Evolutionary conservation across 495 filamentous ascomycete genomes (phyloP), one percentile per base, ranked within the genome.

Genomic region (Talaromyces liani): DNA sequence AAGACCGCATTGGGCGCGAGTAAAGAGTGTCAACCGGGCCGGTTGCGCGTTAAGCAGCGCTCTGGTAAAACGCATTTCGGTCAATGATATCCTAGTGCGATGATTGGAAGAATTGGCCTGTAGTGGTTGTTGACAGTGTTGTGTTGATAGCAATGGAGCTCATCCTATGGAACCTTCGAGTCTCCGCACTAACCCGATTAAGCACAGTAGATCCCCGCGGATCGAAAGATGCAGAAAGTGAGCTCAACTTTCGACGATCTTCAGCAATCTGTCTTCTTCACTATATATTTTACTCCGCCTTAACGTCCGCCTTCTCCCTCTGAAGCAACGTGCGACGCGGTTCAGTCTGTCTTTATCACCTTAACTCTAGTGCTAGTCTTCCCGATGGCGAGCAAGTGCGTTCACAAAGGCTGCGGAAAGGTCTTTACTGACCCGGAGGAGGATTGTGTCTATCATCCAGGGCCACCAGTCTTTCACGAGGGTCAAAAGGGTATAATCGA

Each of bases 321-420:
- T 16, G 8, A 41, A 41, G 36, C 36, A 58, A 36, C 31, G 0
- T 58, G 29, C 57, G 34, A 33, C 27, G 0, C 29, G 10, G n/a
- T 58, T 8, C 10, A 34, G 8, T 20, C 57, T 36, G 20, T 20
- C 31, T 59, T 39, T 59, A 25, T 22, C 18, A 12, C 33, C 16
- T 24, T 33, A 47, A 3, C 27, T 0, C 27, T 33, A 57, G 29
- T 27, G 25, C 10, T 33, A 18, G 12, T 41, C 33, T 24, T 20
- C 62, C n/a, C 47, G 54, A 97, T 95, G 91, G 81, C 90, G 36
- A 85, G 88, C 69, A 97, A 95, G 79, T 98, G 94, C 73, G 90
- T 96, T 60, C 95, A 97, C 77, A 93, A 96, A 75, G 90, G 92
- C 67, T 98, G 94, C 75, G 91, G 88, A 69, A 99, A 97, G 81